Conservation (phyloP, 106 monocot species). For the Acanthochlamys bracteata region DNA sequence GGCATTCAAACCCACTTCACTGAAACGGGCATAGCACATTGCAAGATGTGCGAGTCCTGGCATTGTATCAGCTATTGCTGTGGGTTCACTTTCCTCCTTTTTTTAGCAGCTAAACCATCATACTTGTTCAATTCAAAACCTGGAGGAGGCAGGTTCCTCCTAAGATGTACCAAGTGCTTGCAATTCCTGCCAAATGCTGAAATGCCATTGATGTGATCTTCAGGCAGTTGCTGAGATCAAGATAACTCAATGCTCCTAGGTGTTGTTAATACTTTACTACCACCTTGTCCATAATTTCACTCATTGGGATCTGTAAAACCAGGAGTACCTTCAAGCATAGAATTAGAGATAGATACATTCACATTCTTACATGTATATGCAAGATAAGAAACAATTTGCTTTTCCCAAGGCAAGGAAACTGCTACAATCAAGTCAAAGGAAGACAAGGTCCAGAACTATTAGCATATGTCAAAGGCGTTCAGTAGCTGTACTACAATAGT, state of each 20-base stretch:
- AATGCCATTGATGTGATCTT: conserved; percentile 44
- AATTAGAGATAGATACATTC: too few species aligned
- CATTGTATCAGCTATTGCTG: conserved; percentile 45
- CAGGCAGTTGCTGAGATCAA: conserved; percentile 57
- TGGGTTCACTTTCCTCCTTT: conserved; percentile 14
- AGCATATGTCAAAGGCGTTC: too few species aligned
- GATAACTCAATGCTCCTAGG: conserved; percentile 1
- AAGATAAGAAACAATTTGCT: too few species aligned
- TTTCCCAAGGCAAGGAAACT: too few species aligned
- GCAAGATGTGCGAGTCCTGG: conserved; percentile 32
- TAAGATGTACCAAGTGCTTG: conserved; percentile 28
- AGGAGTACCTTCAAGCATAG: too few species aligned
- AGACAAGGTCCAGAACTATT: too few species aligned
- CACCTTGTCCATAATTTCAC: too few species aligned
- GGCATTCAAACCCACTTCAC: conserved; percentile 27
- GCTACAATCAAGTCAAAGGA: too few species aligned
- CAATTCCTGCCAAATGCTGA: conserved; percentile 34
- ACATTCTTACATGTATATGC: too few species aligned
- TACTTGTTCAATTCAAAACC: not conserved
- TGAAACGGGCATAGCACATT: conserved; percentile 38
- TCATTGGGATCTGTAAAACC: too few species aligned
- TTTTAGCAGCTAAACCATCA: not conserved
- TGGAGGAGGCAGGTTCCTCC: conserved; percentile 43
- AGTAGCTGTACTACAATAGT: too few species aligned
- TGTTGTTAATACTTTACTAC: too few species aligned